Evolutionary conservation across 306 rosid species (phyloP).

Genomic region (Cicer cuneatum): DNA sequence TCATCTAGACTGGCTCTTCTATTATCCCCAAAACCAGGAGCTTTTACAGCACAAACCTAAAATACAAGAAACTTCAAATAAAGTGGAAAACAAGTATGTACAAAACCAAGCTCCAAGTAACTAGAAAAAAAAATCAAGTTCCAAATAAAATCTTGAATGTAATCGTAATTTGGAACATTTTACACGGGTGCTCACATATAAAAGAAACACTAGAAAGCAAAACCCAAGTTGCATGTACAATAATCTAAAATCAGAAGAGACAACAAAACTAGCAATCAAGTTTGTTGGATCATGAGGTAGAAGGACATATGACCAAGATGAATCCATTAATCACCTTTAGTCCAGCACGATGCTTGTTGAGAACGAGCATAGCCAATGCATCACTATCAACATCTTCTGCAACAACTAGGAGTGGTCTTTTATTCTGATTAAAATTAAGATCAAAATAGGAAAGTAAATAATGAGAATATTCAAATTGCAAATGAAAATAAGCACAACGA

Average conservation of each 20-base stretch:
- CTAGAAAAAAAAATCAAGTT: conserved; percentile 21
- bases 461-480: conserved; percentile 41
- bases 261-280: conserved; percentile 25
- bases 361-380: conserved; percentile 87
- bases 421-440: conserved; percentile 59
- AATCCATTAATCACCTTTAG: conserved; percentile 67
- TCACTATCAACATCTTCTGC: conserved; percentile 98
- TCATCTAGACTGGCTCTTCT: conserved; percentile 85
- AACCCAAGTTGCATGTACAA: background rate
- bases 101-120: conserved; percentile 28
- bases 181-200: background rate
- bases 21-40: conserved; percentile 98
- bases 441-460: conserved; percentile 33
- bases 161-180: background rate
- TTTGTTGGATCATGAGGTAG: conserved; percentile 2
- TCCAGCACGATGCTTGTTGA: conserved; percentile 94
- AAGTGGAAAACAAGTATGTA: conserved; percentile 31
- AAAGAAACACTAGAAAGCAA: conserved; percentile 22
- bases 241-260: background rate
- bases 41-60: conserved; percentile 96
- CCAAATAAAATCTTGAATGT: conserved; percentile 1
- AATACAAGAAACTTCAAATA: conserved; percentile 43
- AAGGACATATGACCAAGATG: conserved; percentile 25
- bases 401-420: conserved; percentile 84
- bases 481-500: conserved; percentile 35